Evolutionary conservation across 345 rosid species (phyloP).

Genomic region (Murraya paniculata): DNA sequence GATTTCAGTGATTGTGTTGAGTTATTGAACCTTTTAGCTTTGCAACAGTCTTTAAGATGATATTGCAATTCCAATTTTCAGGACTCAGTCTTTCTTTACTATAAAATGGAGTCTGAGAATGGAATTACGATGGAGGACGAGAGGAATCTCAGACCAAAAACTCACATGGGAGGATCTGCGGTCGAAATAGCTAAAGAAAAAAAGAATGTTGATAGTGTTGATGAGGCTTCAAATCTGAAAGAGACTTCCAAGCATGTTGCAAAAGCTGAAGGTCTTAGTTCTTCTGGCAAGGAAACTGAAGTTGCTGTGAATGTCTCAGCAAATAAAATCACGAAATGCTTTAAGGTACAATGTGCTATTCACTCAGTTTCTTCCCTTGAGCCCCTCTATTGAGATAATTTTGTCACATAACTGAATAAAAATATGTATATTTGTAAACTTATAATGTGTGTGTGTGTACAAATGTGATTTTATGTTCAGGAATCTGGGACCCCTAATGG

Average conservation of each 20-base stretch:
- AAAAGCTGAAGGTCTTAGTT: constrained; percentile 28
- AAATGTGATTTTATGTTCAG: constrained; percentile 30
- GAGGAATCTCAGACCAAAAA: constrained; percentile 27
- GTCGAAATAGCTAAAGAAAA: constrained; percentile 36
- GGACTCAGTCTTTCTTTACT: constrained; percentile 7
- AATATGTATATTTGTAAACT: not conserved
- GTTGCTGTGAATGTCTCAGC: constrained; percentile 28
- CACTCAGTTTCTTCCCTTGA: constrained; percentile 15
- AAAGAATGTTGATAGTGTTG: constrained; percentile 21
- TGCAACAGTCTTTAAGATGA: not conserved
- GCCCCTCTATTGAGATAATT: constrained; percentile 10
- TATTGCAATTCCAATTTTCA: constrained; percentile 18
- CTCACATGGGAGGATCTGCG: constrained; percentile 28
- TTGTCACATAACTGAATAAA: not conserved
- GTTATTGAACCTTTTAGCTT: not conserved
- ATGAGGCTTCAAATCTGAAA: constrained; percentile 15
- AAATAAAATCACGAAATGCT: constrained; percentile 38
- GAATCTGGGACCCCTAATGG: constrained; percentile 27
- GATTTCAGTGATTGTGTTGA: not conserved
- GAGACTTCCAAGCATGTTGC: constrained; percentile 29
- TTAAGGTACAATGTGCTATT: constrained; percentile 43
- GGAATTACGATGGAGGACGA: constrained; percentile 34
- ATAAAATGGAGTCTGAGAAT: constrained; percentile 60
- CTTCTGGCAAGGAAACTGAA: constrained; percentile 26
- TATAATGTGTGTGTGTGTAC: not conserved